These are phyloP conservation scores for Yarrowia deformans DNA, from an alignment of 805 yeast species.

Conservation along the genomic window DNA sequence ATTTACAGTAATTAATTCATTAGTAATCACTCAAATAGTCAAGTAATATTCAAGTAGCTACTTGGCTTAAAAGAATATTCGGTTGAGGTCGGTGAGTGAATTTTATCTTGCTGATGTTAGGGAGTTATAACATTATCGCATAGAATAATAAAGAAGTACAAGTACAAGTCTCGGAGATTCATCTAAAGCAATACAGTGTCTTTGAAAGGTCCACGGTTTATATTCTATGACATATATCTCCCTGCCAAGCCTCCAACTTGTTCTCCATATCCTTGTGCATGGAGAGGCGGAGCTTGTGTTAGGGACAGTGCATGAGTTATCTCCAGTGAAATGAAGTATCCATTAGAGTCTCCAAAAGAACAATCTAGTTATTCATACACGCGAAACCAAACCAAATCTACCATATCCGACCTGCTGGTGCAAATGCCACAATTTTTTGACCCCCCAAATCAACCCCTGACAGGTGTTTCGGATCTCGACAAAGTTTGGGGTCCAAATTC, in stretches of 20 bases:
- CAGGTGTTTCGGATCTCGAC: not conserved
- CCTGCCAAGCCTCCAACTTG: not conserved
- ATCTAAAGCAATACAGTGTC: no score
- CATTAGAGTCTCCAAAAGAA: not conserved
- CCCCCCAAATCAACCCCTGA: no score
- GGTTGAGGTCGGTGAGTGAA: not conserved
- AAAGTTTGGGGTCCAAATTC: conserved; percentile 3
- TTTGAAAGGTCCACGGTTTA: no score
- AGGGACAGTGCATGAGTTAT: conserved; percentile 16
- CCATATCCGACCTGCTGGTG: no score
- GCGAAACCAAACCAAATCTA: no score
- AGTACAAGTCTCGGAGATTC: no score
- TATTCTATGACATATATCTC: conserved; percentile 3
- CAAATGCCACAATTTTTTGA: no score
- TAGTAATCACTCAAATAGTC: not conserved
- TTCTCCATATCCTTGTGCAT: not conserved
- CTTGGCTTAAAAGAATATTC: not conserved
- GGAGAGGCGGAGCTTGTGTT: not conserved
- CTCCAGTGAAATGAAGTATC: conserved; percentile 12
- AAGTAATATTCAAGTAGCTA: not conserved
- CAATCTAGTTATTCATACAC: not conserved
- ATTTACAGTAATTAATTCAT: not conserved
- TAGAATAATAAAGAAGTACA: no score
- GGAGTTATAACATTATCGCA: not conserved
- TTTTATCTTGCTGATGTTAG: not conserved